Base-by-base conservation (phyloP, 371 early-diverging fungal species). In the Haplosporangium sp. region DNA sequence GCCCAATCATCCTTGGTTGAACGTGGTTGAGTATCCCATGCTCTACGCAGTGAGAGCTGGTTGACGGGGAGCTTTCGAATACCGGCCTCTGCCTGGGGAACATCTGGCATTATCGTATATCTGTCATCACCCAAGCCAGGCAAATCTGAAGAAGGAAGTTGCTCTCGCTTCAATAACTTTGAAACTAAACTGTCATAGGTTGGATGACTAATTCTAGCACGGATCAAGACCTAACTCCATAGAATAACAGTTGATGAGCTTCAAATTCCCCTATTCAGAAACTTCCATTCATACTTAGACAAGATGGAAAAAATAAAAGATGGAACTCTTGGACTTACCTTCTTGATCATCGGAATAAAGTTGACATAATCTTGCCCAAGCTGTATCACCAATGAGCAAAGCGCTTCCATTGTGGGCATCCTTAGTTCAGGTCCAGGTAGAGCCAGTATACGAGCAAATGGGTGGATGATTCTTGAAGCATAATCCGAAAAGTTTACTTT, bases 1-100 rank as follows among this genome's bases (percentile, higher is more conserved):
- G 89, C 85, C 99, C 99, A 99, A 83, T 97, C 98, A 71, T 97
- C 98, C 69, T 93, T 94, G 1, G 96, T 95, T 2, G 95, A 93
- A 67, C 95, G 84, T 77, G 96, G 96, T 2, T 94, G 92, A 2
- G 95, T 92, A 61, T 96, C 96, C 98, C 98, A 98, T 1, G 96
- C 94, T 63, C 94, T 94, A 67, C 95, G 95, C 61, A 99, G 88
- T 68, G 93, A 90, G 59, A 88, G 88, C 53, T 96, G 96, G 82
- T 97, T 96, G 19, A 98, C 94, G 3, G 95, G 92, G 19, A 96
- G 90, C 72, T 93, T 94, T 65, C 88, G 88, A 17, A 70, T 77
- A 35, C 77, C 82, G 9, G 77, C 71, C 55, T 83, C 86, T 34
- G 83, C 78, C 42, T 79, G 75, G 0, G 84, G 83, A 1, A 79